Conservation (phyloP, 2,329 filamentous ascomycete genomes). For the Aspergillus sp. region DNA sequence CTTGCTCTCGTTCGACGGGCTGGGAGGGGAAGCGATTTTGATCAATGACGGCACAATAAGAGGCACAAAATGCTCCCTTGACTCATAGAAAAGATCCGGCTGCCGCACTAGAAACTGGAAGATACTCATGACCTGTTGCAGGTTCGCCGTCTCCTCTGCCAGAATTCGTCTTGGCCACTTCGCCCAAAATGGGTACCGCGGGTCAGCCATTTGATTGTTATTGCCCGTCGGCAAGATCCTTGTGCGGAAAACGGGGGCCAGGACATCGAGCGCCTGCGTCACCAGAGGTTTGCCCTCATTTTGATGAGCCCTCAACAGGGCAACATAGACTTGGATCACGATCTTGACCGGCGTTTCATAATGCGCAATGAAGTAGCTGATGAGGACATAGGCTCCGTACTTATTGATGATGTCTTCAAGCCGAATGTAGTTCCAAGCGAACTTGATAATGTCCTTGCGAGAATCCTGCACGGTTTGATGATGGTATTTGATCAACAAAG, state of each 20-base stretch:
- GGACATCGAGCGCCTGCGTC: constrained; percentile 85
- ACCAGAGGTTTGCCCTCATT: constrained; percentile 88
- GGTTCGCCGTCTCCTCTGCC: constrained; percentile 86
- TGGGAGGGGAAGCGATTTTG: constrained; percentile 73
- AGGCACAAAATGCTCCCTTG: constrained; percentile 78
- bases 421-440: constrained; percentile 96
- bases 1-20: constrained; percentile 81
- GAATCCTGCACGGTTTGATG: constrained; percentile 78
- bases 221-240: constrained; percentile 47
- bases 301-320: constrained; percentile 82
- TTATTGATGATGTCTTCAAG: constrained; percentile 99
- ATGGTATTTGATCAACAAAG: constrained; percentile 92
- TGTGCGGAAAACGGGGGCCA: constrained; percentile 88
- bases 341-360: constrained; percentile 97
- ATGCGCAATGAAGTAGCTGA: constrained; percentile 93
- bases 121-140: constrained; percentile 92
- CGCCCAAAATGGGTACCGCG: constrained; percentile 73
- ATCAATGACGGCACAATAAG: constrained; percentile 80
- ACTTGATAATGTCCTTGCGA: constrained; percentile 97
- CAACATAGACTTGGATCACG: constrained; percentile 87
- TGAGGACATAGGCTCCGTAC: constrained; percentile 92
- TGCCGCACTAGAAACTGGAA: constrained; percentile 94
- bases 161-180: constrained; percentile 82
- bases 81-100: constrained; percentile 88
- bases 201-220: constrained; percentile 54